Evolutionary conservation across 768 basidiomycete species (phyloP), one percentile per base, ranked within the genome.

Genomic region (Amyloporia xantha): DNA sequence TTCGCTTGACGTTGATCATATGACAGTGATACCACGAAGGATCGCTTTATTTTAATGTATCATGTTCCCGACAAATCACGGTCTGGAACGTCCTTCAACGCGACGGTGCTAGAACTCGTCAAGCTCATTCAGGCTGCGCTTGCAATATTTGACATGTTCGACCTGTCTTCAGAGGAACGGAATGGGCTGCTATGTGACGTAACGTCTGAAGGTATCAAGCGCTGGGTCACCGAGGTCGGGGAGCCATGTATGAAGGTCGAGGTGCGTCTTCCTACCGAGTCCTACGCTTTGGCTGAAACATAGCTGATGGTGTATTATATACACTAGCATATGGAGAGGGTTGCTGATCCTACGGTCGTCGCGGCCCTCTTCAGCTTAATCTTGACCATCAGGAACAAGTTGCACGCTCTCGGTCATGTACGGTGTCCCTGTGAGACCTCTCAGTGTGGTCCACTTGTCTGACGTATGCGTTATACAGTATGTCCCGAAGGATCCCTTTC

Each of bases 171-270:
- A 13, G 67, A 70, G 17, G 69, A 71, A 45, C 54, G 65, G 21
- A 66, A 91, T 62, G 89, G 89, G 1, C 71, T 92, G 12, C 66
- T 92, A 20, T 91, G 89, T 60, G 87, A 92, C 63, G 66, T 72
- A 12, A 89, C 89, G 0, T 76, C 87, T 23, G 79, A 83, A 23
- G 87, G 81, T 4, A 76, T 92, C 27, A 71, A 75, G 41, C 69
- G 66, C 44, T 92, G 89, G 88, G 76, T 79, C 25, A 58, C 72
- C 12, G 77, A 79, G 39, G 72, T 91, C 37, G 87, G 84, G 11
- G 78, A 78, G 53, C 76, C 74, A 6, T 74, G 73, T 54, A 61
- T 83, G 48, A 74, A 76, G 26, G 68, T 85, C 15, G 86, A 90
- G 73, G 85, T 70, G 54, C 59, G 56, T 46, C 11, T 6, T 7